These are phyloP conservation scores for Annulohypoxylon maeteangense DNA, from an alignment of 495 filamentous ascomycete genomes.

Conservation along the genomic window DNA sequence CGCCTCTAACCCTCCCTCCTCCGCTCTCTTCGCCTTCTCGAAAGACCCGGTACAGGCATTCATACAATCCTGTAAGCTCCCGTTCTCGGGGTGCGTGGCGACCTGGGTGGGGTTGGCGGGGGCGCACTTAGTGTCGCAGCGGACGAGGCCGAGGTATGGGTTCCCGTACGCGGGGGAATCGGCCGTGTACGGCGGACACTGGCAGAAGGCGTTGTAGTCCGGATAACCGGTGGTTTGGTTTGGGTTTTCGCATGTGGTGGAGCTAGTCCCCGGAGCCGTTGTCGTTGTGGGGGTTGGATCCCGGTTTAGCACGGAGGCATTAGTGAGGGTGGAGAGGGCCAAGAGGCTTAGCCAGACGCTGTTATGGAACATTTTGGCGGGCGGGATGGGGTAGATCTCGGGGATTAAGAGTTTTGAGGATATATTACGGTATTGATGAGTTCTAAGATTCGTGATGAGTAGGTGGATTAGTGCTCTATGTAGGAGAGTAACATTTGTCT, in stretches of 20 bases:
- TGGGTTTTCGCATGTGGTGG: constrained; percentile 27
- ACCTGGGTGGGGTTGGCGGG: constrained; percentile 33
- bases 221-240: constrained; percentile 40
- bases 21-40: constrained; percentile 38
- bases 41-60: constrained; percentile 44
- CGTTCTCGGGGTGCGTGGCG: constrained; percentile 32
- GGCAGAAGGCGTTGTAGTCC: constrained; percentile 44
- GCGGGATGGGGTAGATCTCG: not conserved
- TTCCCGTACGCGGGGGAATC: constrained; percentile 40
- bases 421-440: not conserved
- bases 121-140: constrained; percentile 42
- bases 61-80: constrained; percentile 33
- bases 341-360: constrained; percentile 10
- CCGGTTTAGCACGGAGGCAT: constrained; percentile 8
- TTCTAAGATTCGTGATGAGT: not conserved
- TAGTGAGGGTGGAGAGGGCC: constrained; percentile 9
- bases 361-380: constrained; percentile 18
- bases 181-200: constrained; percentile 31
- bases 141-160: constrained; percentile 42
- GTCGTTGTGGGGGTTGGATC: constrained; percentile 15
- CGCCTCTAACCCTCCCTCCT: constrained; percentile 5
- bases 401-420: not conserved
- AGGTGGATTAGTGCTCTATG: not conserved
- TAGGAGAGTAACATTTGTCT: not conserved
- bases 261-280: not conserved